Conservation (phyloP, 1,139 yeast species). For the Blastobotrys petasosporus region DNA sequence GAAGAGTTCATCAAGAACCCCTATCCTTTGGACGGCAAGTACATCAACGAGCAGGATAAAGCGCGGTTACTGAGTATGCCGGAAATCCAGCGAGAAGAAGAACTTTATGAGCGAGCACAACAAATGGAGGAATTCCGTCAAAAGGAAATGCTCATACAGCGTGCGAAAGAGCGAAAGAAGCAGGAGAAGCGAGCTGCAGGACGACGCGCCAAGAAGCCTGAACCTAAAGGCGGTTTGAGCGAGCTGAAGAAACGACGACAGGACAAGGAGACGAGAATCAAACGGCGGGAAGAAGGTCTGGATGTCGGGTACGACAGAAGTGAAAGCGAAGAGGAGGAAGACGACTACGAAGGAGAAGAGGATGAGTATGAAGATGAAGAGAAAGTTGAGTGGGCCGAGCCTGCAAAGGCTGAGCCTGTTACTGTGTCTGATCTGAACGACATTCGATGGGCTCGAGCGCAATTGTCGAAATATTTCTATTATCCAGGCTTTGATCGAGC, state of each 20-base stretch:
- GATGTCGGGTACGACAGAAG: constrained; percentile 21
- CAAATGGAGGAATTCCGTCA: constrained; percentile 85
- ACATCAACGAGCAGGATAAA: constrained; percentile 75
- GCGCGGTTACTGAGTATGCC: constrained; percentile 64
- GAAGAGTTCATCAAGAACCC: constrained; percentile 53
- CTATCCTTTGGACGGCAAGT: constrained; percentile 90
- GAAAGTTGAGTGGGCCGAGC: constrained; percentile 48
- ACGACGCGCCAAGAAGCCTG: constrained; percentile 27
- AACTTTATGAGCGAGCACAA: constrained; percentile 86
- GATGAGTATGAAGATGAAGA: constrained; percentile 43
- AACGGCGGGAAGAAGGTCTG: constrained; percentile 22
- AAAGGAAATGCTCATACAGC: constrained; percentile 70
- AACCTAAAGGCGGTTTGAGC: constrained; percentile 40
- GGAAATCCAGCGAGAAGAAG: constrained; percentile 86
- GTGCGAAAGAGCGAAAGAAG: constrained; percentile 57
- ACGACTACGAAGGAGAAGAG: constrained; percentile 25
- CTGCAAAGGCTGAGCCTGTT: constrained; percentile 33
- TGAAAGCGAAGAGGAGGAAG: constrained; percentile 27
- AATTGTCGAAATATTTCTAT: constrained; percentile 68
- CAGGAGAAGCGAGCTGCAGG: constrained; percentile 35
- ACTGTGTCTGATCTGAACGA: constrained; percentile 58
- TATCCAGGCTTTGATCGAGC: constrained; percentile 72
- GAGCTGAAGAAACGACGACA: constrained; percentile 86
- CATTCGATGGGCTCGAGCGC: constrained; percentile 69
- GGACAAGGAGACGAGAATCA: constrained; percentile 38